Conservation (phyloP, 345 rosid species). For the Moringa oleifera region DNA sequence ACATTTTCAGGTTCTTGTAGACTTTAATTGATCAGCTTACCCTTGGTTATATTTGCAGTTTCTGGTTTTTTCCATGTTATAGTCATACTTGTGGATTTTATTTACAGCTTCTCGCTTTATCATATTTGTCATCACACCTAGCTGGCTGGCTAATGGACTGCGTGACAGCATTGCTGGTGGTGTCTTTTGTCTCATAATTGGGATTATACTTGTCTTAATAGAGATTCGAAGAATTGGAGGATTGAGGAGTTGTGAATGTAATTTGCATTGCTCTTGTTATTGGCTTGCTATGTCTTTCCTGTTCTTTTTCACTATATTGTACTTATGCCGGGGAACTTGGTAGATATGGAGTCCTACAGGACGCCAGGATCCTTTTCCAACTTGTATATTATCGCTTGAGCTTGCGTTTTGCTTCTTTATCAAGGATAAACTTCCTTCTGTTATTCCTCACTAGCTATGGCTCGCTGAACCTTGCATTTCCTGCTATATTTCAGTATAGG, state of each 20-base stretch:
- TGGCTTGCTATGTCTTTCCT: constrained; percentile 27
- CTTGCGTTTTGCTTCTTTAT: too few relatives aligned
- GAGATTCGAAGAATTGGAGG: constrained; percentile 31
- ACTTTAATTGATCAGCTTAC: too few relatives aligned
- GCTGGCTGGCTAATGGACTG: constrained; percentile 32
- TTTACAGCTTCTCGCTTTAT: constrained; percentile 33
- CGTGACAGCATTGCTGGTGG: constrained; percentile 36
- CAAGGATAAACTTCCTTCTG: too few relatives aligned
- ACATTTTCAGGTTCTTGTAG: constrained; percentile 42
- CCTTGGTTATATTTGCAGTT: not conserved
- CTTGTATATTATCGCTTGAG: not conserved
- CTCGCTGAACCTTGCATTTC: too few relatives aligned
- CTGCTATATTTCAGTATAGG: too few relatives aligned
- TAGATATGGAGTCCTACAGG: not conserved
- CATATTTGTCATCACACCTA: constrained; percentile 36
- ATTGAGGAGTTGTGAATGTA: constrained; percentile 15
- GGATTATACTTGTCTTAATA: constrained; percentile 12
- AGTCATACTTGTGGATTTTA: not conserved
- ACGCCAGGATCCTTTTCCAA: not conserved
- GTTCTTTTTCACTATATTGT: constrained; percentile 29
- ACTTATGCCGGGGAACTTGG: constrained; percentile 18
- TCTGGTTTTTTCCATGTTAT: not conserved
- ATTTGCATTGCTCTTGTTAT: constrained; percentile 22
- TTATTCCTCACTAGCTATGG: not conserved
- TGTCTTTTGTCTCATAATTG: constrained; percentile 33